phyloP scores from a whole-genome alignment of 139 green algal genomes.

The Diplosphaera chodatii region DNA sequence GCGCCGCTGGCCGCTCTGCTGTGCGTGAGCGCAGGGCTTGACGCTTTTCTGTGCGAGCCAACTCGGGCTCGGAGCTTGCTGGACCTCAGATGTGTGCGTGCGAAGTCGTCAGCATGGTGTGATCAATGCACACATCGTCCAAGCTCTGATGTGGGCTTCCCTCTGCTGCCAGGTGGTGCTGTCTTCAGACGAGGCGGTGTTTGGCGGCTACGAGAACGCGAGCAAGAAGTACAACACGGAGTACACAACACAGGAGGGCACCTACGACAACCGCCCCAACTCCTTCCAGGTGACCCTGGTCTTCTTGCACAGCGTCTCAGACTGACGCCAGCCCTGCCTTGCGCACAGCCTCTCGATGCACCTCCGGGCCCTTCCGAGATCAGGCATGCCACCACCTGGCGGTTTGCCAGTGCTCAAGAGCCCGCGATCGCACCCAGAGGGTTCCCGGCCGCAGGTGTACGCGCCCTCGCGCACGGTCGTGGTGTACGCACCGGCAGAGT shows the following conservation, averaged over 20 bases:
- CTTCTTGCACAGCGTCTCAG: neutral
- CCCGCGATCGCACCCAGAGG: neutral
- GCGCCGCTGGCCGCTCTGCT: too few relatives aligned
- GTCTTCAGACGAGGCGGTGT: slow-evolving; percentile 77
- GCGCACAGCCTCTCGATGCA: too few relatives aligned
- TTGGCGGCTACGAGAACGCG: slow-evolving; percentile 80
- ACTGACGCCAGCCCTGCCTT: too few relatives aligned
- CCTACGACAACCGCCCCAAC: slow-evolving; percentile 63
- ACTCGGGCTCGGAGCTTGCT: too few relatives aligned
- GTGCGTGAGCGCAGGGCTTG: too few relatives aligned
- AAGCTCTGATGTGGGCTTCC: neutral
- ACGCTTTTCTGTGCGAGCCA: too few relatives aligned
- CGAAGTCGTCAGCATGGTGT: too few relatives aligned
- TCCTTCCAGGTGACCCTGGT: slow-evolving; percentile 42
- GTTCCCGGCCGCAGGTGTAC: slow-evolving; percentile 40
- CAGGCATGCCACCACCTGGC: too few relatives aligned
- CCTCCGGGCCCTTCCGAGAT: too few relatives aligned
- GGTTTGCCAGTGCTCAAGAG: too few relatives aligned
- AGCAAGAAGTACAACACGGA: slow-evolving; percentile 67
- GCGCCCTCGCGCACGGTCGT: slow-evolving; percentile 70
- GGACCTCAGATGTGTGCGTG: too few relatives aligned
- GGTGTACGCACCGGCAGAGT: slow-evolving; percentile 76
- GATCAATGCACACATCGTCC: too few relatives aligned
- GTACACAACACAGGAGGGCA: slow-evolving; percentile 13
- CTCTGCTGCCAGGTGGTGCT: slow-evolving; percentile 53